Conservation (phyloP, 192 early-diverging fungal species). For the Allomyces macrogynus region DNA sequence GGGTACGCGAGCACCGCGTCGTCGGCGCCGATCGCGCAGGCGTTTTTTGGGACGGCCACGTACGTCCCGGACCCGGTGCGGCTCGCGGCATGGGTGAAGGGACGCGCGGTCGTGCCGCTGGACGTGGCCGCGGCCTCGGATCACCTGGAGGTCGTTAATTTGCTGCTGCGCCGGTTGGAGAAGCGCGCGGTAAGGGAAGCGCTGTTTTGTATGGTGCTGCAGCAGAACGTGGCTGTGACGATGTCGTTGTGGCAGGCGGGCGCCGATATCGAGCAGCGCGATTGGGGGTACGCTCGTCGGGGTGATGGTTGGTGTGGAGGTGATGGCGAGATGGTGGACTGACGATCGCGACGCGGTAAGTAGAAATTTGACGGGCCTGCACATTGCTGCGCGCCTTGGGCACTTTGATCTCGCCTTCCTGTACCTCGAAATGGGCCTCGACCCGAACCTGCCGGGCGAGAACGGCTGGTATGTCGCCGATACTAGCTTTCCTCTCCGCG, state of each 20-base stretch:
- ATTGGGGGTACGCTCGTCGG: neutral
- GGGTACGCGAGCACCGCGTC: neutral
- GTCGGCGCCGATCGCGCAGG: neutral
- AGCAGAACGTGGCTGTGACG: neutral
- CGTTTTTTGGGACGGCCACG: neutral
- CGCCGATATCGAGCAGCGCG: neutral
- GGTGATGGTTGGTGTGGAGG: too few relatives aligned
- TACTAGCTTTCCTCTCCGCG: neutral
- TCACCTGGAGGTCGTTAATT: neutral
- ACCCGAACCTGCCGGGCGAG: conserved; percentile 1
- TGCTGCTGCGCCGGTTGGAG: neutral
- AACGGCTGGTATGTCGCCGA: conserved; percentile 1
- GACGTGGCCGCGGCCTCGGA: conserved; percentile 1
- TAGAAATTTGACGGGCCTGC: neutral
- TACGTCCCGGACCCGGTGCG: neutral
- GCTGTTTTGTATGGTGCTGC: conserved; percentile 1
- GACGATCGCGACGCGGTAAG: too few relatives aligned
- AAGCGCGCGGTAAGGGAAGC: neutral
- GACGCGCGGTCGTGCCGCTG: neutral
- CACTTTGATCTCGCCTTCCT: neutral
- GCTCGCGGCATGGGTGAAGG: neutral
- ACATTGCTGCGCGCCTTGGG: conserved; percentile 2
- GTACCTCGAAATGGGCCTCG: neutral
- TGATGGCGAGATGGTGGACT: too few relatives aligned
- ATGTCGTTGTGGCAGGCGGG: neutral